phyloP scores from a whole-genome alignment of 805 yeast genomes.

The Cyberlindnera japonica region DNA sequence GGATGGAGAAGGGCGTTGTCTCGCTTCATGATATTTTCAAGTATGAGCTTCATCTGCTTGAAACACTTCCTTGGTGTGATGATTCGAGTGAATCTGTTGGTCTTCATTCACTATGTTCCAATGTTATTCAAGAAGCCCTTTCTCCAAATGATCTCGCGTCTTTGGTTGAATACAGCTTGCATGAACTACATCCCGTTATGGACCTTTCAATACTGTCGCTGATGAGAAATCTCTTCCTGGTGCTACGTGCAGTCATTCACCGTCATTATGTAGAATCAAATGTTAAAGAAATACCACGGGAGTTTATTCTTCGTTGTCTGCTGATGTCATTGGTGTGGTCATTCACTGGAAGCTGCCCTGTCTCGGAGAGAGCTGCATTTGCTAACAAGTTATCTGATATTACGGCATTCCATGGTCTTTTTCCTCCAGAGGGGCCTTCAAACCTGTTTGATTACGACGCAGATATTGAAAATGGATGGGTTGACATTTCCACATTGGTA shows the following conservation, averaged over 20 bases:
- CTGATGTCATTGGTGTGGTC: conserved; percentile 53
- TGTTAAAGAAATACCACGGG: not conserved
- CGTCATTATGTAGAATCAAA: not conserved
- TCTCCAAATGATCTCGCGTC: not conserved
- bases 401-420: conserved; percentile 20
- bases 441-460: conserved; percentile 35
- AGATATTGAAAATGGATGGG: conserved; percentile 49
- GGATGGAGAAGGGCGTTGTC: conserved; percentile 47
- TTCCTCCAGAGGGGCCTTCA: conserved; percentile 17
- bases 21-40: conserved; percentile 20
- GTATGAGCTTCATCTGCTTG: conserved; percentile 20
- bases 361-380: conserved; percentile 41
- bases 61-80: conserved; percentile 3
- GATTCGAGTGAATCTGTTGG: not conserved
- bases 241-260: conserved; percentile 2
- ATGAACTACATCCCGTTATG: conserved; percentile 15
- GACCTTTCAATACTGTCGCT: not conserved
- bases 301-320: conserved; percentile 17
- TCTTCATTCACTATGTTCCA: not conserved
- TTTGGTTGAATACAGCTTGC: not conserved
- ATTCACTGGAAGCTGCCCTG: conserved; percentile 17
- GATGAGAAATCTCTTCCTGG: conserved; percentile 7
- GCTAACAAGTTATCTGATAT: conserved; percentile 27
- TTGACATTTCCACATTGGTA: conserved; percentile 46
- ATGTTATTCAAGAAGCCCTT: conserved; percentile 6